Conservation (phyloP, 1,284 basidiomycete species). For the Anthracocystis panici-leucophaei region DNA sequence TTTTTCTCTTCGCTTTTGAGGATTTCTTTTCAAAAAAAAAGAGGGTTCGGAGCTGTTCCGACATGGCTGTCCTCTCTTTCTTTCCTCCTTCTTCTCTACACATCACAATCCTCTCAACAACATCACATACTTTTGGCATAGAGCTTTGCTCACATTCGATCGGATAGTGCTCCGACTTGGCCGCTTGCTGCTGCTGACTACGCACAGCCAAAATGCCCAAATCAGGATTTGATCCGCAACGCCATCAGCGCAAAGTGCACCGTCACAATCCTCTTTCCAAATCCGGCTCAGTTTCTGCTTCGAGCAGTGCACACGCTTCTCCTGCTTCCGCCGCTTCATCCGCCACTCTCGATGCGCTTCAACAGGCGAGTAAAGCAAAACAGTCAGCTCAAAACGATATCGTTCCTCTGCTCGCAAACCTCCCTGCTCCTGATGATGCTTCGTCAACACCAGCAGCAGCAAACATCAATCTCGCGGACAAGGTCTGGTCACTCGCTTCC, state of each 20-base stretch:
- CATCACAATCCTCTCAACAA: too few relatives aligned
- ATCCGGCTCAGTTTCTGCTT: constrained; percentile 10
- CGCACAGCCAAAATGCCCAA: constrained; percentile 49
- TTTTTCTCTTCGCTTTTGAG: background rate
- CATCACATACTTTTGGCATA: constrained; percentile 6
- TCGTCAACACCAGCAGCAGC: constrained; percentile 8
- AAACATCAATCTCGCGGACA: constrained; percentile 49
- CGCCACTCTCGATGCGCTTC: constrained; percentile 31
- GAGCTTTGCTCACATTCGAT: constrained; percentile 3
- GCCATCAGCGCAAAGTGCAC: constrained; percentile 46
- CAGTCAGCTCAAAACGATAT: constrained; percentile 31
- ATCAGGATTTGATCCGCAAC: constrained; percentile 57
- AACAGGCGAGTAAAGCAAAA: constrained; percentile 20
- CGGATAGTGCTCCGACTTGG: background rate
- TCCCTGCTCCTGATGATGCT: constrained; percentile 36
- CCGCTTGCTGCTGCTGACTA: too few relatives aligned
- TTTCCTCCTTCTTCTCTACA: background rate
- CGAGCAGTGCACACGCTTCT: constrained; percentile 19
- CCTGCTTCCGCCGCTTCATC: constrained; percentile 15
- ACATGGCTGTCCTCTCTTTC: background rate
- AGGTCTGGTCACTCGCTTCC: constrained; percentile 65
- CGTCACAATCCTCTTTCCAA: constrained; percentile 57
- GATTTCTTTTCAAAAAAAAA: background rate
- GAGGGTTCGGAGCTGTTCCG: constrained; percentile 13
- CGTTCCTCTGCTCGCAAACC: constrained; percentile 57